phyloP scores from a whole-genome alignment of 129 eudicot genomes.

The Helianthus annuus region DNA sequence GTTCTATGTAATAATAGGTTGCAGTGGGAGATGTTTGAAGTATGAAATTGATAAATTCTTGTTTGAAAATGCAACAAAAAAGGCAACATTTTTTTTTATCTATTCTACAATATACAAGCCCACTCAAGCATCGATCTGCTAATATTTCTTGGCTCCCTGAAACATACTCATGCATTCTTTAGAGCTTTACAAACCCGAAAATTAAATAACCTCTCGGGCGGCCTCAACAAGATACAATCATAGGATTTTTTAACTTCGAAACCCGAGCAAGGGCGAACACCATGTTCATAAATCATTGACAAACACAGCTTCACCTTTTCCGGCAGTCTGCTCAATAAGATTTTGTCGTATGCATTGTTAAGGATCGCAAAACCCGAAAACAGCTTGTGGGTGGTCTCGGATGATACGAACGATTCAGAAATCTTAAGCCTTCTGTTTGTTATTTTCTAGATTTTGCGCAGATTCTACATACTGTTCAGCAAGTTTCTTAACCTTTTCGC shows the following conservation, averaged over 20 bases:
- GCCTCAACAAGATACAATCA: slow-evolving; percentile 37
- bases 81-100: neutral
- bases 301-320: neutral
- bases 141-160: neutral
- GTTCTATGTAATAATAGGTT: too few species aligned
- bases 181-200: slow-evolving; percentile 3
- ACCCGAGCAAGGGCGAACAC: neutral
- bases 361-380: neutral
- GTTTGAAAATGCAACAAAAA: neutral
- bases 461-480: slow-evolving; percentile 92
- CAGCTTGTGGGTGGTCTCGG: slow-evolving; percentile 9
- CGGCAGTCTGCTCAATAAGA: slow-evolving; percentile 17
- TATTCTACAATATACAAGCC: neutral
- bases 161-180: neutral
- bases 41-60: neutral
- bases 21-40: neutral
- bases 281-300: neutral
- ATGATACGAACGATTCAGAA: slow-evolving; percentile 8
- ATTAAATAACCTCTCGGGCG: slow-evolving; percentile 36
- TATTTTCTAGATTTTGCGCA: slow-evolving; percentile 54
- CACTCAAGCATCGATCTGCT: slow-evolving; percentile 11
- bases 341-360: slow-evolving; percentile 5
- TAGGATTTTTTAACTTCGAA: neutral
- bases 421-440: slow-evolving; percentile 11
- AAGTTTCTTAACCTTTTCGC: slow-evolving; percentile 94